Conservation (phyloP, 1,139 yeast genomes). For the Hansenula sp. region DNA sequence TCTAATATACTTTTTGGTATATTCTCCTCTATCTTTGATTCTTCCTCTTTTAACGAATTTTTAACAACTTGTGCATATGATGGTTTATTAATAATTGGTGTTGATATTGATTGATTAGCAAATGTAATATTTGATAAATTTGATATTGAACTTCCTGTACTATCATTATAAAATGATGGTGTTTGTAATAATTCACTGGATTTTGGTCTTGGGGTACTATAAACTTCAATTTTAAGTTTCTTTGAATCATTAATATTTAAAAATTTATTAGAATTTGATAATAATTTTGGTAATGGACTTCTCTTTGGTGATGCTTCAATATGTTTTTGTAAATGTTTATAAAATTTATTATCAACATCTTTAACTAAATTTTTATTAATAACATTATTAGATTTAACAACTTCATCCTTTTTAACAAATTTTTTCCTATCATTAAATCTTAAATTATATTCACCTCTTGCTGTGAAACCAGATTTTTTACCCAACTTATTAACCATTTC, state of each 20-base stretch:
- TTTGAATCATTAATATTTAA: slow-evolving; percentile 1
- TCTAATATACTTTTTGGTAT: slow-evolving; percentile 18
- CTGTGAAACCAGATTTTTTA: slow-evolving; percentile 8
- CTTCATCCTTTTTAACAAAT: not conserved
- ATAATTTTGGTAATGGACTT: slow-evolving; percentile 8
- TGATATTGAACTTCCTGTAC: slow-evolving; percentile 18
- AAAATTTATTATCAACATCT: not conserved
- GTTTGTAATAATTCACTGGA: slow-evolving; percentile 23
- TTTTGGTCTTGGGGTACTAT: slow-evolving; percentile 23
- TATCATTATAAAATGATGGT: slow-evolving; percentile 18
- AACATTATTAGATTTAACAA: not conserved
- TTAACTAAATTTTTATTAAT: not conserved
- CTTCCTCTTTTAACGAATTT: not conserved
- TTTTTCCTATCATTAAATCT: slow-evolving; percentile 5
- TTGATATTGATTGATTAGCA: slow-evolving; percentile 17
- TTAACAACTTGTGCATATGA: slow-evolving; percentile 5
- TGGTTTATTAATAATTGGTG: slow-evolving; percentile 15
- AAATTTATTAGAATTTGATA: slow-evolving; percentile 4
- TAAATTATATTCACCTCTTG: slow-evolving; percentile 19
- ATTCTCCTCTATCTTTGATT: not conserved
- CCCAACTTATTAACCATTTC: slow-evolving; percentile 8
- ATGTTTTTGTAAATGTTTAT: slow-evolving; percentile 10
- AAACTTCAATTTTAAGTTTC: not conserved
- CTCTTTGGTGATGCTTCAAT: slow-evolving; percentile 15
- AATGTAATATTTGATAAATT: slow-evolving; percentile 21